Evolutionary conservation across 805 yeast species (phyloP), one percentile per base, ranked within the genome.

Genomic region (Sugiyamaella smithiae): DNA sequence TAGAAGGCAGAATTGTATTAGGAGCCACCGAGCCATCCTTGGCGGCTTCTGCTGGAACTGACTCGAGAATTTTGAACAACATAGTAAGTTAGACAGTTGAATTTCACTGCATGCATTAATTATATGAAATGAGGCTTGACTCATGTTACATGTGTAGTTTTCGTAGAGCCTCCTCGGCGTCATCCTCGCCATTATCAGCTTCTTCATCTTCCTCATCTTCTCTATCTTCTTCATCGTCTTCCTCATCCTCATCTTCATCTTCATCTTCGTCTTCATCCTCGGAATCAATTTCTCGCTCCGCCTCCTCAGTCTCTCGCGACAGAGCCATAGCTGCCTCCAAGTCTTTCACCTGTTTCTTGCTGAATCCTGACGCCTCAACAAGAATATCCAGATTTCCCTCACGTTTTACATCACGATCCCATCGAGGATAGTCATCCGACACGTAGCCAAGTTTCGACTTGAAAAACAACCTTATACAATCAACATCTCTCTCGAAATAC

Each of bases 401-500:
- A 63, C 97, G 77, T 52, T 71, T 52, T 4, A 91, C 83, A 62
- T 91, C 97, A 58, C 91, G 74, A 32, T 72, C 70, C 69, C 91
- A 88, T 43, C 75, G 78, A 1, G 99, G 99, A 61, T 82, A 87
- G 61, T 89, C 96, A 48, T 73, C 72, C 5, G 97, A 96, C 4
- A 72, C 75, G 60, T 86, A 93, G 54, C 80, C 79, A 58, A 91
- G 78, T 65, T 85, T 85, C 64, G 80, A 81, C 52, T 75, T 81
- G 70, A 93, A 93, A 62, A 91, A 93, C 40, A 82, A 74, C 54
- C 89, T 76, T 46, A 93, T 82, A 67, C 98, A 90, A 49, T 88
- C 86, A 20, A 93, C 95, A 68, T 93, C 99, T 70, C 99, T 78
- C 58, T 87, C 80, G 67, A 93, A 93, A 66, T 88, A 90, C 49